Conservation (phyloP, 2,329 filamentous ascomycete genomes). For the Trichoderma brevicompactum region DNA sequence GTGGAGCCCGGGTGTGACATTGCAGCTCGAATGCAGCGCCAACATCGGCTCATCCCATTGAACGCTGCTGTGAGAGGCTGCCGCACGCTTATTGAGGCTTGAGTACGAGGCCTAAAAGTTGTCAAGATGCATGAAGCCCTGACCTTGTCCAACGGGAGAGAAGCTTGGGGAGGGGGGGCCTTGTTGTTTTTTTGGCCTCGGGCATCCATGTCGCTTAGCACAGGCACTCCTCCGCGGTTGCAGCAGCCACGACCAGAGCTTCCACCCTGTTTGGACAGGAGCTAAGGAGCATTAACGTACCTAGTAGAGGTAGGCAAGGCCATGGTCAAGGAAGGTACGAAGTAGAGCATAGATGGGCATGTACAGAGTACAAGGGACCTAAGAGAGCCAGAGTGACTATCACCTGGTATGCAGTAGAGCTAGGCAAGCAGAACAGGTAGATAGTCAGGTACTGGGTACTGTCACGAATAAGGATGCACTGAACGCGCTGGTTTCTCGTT, state of each 20-base stretch:
- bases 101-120: not conserved
- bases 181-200: not conserved
- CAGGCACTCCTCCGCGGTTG: not conserved
- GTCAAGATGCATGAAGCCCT: slow-evolving; percentile 15
- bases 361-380: no score
- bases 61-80: slow-evolving; percentile 5
- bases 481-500: no score
- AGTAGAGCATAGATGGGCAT: not conserved
- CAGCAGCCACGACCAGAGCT: not conserved
- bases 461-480: no score
- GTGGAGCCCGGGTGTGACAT: slow-evolving; percentile 10
- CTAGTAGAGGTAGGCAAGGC: no score
- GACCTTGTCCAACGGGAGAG: slow-evolving; percentile 1
- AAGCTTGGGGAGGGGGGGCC: not conserved
- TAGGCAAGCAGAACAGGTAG: no score
- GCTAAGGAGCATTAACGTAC: not conserved
- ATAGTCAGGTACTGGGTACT: no score
- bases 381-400: no score
- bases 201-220: not conserved
- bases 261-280: not conserved
- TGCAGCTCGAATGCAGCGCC: slow-evolving; percentile 7
- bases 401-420: no score
- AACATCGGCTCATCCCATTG: not conserved
- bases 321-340: not conserved
- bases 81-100: not conserved